These are phyloP conservation scores for Penicillium hordei DNA, from an alignment of 2,329 filamentous ascomycete species.

Conservation along the genomic window DNA sequence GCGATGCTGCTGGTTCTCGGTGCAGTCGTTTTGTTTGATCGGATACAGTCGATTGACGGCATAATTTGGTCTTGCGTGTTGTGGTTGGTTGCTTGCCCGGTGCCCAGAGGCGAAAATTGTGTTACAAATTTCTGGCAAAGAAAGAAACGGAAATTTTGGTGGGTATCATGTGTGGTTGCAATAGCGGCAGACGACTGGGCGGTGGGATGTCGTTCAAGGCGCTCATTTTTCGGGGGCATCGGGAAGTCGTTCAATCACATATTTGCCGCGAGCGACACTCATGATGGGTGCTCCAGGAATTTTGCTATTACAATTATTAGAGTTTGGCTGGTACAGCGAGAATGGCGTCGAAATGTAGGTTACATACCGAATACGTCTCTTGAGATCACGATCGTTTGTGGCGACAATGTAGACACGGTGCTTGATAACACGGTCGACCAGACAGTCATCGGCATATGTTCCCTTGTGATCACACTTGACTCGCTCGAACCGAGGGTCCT, in stretches of 20 bases:
- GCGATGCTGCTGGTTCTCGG: background rate
- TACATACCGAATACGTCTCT: conserved; percentile 66
- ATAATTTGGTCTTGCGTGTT: background rate
- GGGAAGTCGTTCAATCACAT: conserved; percentile 88
- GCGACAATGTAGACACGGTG: conserved; percentile 76
- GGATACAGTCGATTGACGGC: background rate
- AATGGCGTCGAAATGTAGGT: background rate
- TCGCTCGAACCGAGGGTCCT: conserved; percentile 85
- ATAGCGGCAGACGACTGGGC: background rate
- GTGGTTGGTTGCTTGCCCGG: background rate
- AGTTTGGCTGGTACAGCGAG: background rate
- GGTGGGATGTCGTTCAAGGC: background rate
- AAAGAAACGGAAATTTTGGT: conserved; percentile 5
- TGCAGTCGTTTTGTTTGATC: background rate
- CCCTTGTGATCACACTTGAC: conserved; percentile 89
- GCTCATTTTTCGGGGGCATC: conserved; percentile 67
- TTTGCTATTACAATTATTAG: conserved; percentile 52
- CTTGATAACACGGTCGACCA: conserved; percentile 70
- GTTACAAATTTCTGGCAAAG: background rate
- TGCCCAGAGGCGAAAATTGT: background rate
- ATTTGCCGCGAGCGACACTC: conserved; percentile 84
- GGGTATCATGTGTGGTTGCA: conserved; percentile 7
- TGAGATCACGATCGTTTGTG: conserved; percentile 70
- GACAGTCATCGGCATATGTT: conserved; percentile 82
- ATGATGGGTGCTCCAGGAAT: conserved; percentile 69